Evolutionary conservation across 73 alveolate species (phyloP), one percentile per base, ranked within the genome.

Genomic region (Tetrahymena elliotti): DNA sequence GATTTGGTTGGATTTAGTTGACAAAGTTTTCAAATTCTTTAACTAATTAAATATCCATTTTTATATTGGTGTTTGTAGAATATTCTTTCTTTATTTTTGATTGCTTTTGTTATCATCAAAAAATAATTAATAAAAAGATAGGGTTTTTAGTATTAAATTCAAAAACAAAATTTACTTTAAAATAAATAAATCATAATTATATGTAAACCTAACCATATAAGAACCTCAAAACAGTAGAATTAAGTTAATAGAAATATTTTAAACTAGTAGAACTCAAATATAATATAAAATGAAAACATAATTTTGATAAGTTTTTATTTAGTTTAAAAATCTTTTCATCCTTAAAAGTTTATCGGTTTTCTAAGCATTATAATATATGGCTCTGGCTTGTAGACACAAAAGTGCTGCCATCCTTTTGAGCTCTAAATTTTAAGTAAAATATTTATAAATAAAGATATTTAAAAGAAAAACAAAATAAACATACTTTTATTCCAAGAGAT

Each of bases 401-500:
- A 97, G 52, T 97, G 98, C 8, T 93, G 96, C 98, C 98, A 97
- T 0, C 98, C 98, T 35, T 98, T 82, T 53, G 97, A 92, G 93
- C 96, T 95, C 95, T 97, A 96, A 83, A 22, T 68, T 68, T 40
- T 40, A 40, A 40, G 15, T 40, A 10, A 40, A 40, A 10, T 10
- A 40, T 40, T 40, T 8, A 10, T 15, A 40, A 40, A 40, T 40
- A 40, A 52, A 18, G 31, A 12, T 52, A 8, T 53, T 53, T 53
- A 2, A 53, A n/a, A 53, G 12, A 15, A 53, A 11, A 53, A 41
- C 13, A 47, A 47, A 12, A 1, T 4, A 0, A 18, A 11, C n/a
- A 22, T 68, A 68, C 88, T 31, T 68, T 68, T 2, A 97, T 97
- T 35, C 98, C 98, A 10, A 97, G 97, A 39, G 96, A 27, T 96